Conservation (phyloP, 495 filamentous ascomycete genomes). For the Penicillium robsamsonii region DNA sequence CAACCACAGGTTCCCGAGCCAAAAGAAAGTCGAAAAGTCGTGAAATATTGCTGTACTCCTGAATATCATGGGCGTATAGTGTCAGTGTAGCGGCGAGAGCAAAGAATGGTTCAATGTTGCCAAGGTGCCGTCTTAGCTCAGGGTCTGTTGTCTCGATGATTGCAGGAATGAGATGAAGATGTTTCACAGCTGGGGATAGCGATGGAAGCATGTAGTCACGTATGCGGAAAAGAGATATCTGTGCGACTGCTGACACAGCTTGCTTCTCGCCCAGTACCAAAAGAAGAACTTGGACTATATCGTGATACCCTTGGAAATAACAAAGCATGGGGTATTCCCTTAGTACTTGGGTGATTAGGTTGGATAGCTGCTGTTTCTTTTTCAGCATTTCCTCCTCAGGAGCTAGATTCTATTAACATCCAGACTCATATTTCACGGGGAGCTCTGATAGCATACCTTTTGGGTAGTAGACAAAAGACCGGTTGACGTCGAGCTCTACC, state of each 20-base stretch:
- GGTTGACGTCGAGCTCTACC: slow-evolving; percentile 85
- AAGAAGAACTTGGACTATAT: slow-evolving; percentile 95
- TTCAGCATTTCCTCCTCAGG: slow-evolving; percentile 57
- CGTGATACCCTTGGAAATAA: slow-evolving; percentile 99
- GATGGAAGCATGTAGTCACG: slow-evolving; percentile 97
- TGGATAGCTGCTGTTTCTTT: slow-evolving; percentile 69
- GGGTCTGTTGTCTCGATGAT: slow-evolving; percentile 71
- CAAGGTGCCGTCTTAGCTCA: slow-evolving; percentile 66
- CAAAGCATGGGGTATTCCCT: slow-evolving; percentile 79
- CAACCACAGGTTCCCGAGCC: slow-evolving; percentile 78
- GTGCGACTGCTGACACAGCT: slow-evolving; percentile 60
- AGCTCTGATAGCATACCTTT: slow-evolving; percentile 52
- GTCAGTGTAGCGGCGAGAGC: slow-evolving; percentile 87
- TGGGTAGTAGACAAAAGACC: slow-evolving; percentile 97
- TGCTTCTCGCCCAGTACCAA: slow-evolving; percentile 67
- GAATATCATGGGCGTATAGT: slow-evolving; percentile 93
- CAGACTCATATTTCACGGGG: neutral
- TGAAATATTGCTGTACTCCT: slow-evolving; percentile 81
- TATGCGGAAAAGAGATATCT: slow-evolving; percentile 83
- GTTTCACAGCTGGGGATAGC: slow-evolving; percentile 73
- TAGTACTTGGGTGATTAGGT: slow-evolving; percentile 72
- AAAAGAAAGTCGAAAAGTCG: slow-evolving; percentile 89
- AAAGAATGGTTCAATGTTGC: slow-evolving; percentile 81
- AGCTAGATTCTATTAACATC: slow-evolving; percentile 20
- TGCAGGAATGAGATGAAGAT: slow-evolving; percentile 79